These are phyloP conservation scores for Alternaria gaisen DNA, from an alignment of 2,329 filamentous ascomycete species.

Conservation along the genomic window DNA sequence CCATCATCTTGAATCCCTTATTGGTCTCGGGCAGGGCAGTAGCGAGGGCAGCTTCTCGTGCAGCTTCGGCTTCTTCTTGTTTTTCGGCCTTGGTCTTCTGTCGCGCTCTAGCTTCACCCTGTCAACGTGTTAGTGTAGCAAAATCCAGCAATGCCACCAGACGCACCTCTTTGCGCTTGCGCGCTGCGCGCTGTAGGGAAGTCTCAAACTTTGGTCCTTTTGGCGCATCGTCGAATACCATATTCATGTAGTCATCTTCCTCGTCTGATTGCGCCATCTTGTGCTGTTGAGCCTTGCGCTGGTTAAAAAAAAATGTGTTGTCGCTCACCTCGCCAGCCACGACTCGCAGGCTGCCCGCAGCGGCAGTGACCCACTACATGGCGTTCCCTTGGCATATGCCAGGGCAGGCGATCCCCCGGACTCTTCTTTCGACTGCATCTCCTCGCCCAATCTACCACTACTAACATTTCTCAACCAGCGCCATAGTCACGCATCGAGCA, in stretches of 20 bases:
- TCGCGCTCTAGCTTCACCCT: conserved; percentile 43
- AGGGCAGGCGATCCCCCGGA: conserved; percentile 23
- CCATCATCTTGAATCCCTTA: conserved; percentile 97
- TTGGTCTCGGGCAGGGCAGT: conserved; percentile 75
- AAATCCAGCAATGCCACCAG: neutral
- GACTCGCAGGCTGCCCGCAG: conserved; percentile 13
- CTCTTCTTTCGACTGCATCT: conserved; percentile 18
- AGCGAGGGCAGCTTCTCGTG: conserved; percentile 78
- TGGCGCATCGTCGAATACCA: conserved; percentile 78
- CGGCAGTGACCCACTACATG: conserved; percentile 24
- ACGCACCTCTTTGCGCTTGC: conserved; percentile 61
- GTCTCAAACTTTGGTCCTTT: conserved; percentile 64
- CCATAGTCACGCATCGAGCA: neutral
- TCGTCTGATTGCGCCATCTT: conserved; percentile 64
- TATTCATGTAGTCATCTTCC: conserved; percentile 97
- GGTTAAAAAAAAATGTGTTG: conserved; percentile 6
- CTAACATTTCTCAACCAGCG: neutral
- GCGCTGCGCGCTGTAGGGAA: conserved; percentile 67
- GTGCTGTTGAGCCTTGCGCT: neutral
- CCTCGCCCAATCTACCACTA: neutral
- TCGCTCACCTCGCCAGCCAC: conserved; percentile 11
- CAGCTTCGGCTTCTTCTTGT: conserved; percentile 74
- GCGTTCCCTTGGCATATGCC: conserved; percentile 22
- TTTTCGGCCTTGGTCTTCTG: conserved; percentile 82
- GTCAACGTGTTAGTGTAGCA: conserved; percentile 20